Conservation (phyloP, 805 yeast species). For the Wickerhamomyces kurtzmanii region DNA sequence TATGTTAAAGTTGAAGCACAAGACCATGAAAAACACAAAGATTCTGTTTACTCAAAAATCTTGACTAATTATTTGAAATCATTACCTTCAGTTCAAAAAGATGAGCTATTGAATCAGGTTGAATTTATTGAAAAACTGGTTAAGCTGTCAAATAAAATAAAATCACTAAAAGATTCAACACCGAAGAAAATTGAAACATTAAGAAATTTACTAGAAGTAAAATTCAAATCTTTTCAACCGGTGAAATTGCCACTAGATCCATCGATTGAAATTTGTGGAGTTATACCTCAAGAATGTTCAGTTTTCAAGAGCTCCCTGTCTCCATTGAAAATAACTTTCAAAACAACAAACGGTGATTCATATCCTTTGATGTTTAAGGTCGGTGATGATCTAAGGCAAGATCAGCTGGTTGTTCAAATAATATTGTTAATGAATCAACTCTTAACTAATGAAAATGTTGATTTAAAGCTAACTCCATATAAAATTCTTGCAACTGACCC, state of each 20-base stretch:
- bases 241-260: slow-evolving; percentile 82
- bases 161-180: slow-evolving; percentile 65
- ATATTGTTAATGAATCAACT: slow-evolving; percentile 86
- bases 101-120: slow-evolving; percentile 45
- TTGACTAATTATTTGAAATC: slow-evolving; percentile 33
- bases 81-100: slow-evolving; percentile 14
- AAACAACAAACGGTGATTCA: slow-evolving; percentile 36
- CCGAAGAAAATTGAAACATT: slow-evolving; percentile 65
- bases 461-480: slow-evolving; percentile 80
- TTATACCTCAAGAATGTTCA: slow-evolving; percentile 66
- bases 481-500: slow-evolving; percentile 85
- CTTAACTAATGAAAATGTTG: slow-evolving; percentile 81
- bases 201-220: slow-evolving; percentile 30
- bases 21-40: slow-evolving; percentile 47
- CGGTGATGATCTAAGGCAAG: slow-evolving; percentile 93
- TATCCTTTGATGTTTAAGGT: slow-evolving; percentile 89
- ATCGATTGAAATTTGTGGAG: slow-evolving; percentile 58
- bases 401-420: slow-evolving; percentile 92
- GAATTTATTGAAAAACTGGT: slow-evolving; percentile 59
- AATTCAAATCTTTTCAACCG: slow-evolving; percentile 37
- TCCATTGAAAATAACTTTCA: slow-evolving; percentile 78
- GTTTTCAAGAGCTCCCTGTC: slow-evolving; percentile 89
- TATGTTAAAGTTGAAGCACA: slow-evolving; percentile 80
- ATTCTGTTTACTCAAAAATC: slow-evolving; percentile 34
- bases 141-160: slow-evolving; percentile 52